These are phyloP conservation scores for Mediolabrus comicus DNA, from an alignment of 108 stramenopile genomes.

Conservation along the genomic window DNA sequence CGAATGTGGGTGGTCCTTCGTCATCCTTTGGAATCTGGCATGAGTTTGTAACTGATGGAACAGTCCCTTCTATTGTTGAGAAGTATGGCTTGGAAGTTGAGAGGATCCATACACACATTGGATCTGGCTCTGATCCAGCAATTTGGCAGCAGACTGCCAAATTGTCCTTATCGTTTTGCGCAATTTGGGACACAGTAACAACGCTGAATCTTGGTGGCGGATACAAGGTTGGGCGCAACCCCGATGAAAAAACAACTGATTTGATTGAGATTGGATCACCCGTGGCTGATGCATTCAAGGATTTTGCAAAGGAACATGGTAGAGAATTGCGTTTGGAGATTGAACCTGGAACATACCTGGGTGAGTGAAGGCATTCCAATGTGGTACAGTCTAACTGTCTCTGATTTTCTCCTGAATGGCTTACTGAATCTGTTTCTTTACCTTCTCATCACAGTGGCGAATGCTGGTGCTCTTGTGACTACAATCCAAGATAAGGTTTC, in stretches of 20 bases:
- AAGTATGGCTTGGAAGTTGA: constrained; percentile 90
- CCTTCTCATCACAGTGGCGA: constrained; percentile 65
- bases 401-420: background rate
- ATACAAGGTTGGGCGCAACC: constrained; percentile 97
- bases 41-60: constrained; percentile 75
- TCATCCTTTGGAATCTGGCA: constrained; percentile 97
- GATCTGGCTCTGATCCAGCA: constrained; percentile 94
- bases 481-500: constrained; percentile 86
- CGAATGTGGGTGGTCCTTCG: constrained; percentile 97
- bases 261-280: constrained; percentile 90
- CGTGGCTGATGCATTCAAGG: constrained; percentile 83
- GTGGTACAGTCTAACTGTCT: background rate
- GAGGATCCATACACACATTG: constrained; percentile 98
- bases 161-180: constrained; percentile 89
- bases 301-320: constrained; percentile 88
- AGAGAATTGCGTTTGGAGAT: constrained; percentile 92
- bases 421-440: background rate
- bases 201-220: constrained; percentile 95
- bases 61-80: constrained; percentile 82
- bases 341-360: constrained; percentile 96
- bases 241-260: constrained; percentile 91
- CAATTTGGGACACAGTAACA: constrained; percentile 80
- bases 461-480: constrained; percentile 90
- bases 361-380: background rate
- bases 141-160: constrained; percentile 94